Percentiles rank a stretch among this genome's conserved stretches.
These are phyloP conservation scores for Ganoderma multipileum DNA, from an alignment of 1,284 basidiomycete genomes.

Conservation along the genomic window DNA sequence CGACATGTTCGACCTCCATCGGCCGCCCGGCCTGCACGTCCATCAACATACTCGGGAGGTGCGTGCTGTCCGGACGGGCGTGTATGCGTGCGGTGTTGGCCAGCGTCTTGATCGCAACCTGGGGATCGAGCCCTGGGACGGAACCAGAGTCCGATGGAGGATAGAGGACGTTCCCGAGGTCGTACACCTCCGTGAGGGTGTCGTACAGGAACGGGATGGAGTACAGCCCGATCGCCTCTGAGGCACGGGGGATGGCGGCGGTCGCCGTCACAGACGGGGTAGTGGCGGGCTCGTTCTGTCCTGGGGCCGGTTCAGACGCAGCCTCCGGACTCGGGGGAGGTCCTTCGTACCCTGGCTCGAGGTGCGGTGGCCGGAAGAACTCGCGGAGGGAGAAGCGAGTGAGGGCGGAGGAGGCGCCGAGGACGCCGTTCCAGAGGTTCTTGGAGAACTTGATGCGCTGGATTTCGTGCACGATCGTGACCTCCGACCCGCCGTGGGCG, in stretches of 20 bases:
- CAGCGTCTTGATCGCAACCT: slow-evolving; percentile 48
- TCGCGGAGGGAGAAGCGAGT: slow-evolving; percentile 57
- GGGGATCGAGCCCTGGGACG: slow-evolving; percentile 46
- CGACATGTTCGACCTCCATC: slow-evolving; percentile 70
- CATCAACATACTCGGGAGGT: slow-evolving; percentile 67
- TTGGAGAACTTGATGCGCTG: slow-evolving; percentile 67
- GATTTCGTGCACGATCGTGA: slow-evolving; percentile 61
- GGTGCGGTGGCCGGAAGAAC: slow-evolving; percentile 55
- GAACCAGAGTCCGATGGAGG: slow-evolving; percentile 50
- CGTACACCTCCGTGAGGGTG: slow-evolving; percentile 54
- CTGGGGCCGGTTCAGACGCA: background rate
- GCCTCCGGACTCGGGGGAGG: background rate
- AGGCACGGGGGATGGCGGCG: slow-evolving; percentile 48
- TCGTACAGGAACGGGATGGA: slow-evolving; percentile 55
- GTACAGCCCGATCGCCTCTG: slow-evolving; percentile 47
- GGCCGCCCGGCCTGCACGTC: slow-evolving; percentile 61
- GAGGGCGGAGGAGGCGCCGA: slow-evolving; percentile 60
- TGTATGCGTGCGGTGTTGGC: slow-evolving; percentile 48
- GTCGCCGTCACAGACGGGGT: slow-evolving; percentile 15
- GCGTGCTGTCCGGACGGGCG: slow-evolving; percentile 48
- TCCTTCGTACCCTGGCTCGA: slow-evolving; percentile 18
- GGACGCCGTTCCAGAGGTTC: slow-evolving; percentile 70
- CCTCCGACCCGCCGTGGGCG: slow-evolving; percentile 53
- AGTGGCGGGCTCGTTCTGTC: background rate
- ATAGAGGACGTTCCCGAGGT: slow-evolving; percentile 56